Percentiles rank a stretch among this genome's conserved stretches.
These are phyloP conservation scores for Letharia columbiana DNA, from an alignment of 495 filamentous ascomycete genomes.

Conservation along the genomic window DNA sequence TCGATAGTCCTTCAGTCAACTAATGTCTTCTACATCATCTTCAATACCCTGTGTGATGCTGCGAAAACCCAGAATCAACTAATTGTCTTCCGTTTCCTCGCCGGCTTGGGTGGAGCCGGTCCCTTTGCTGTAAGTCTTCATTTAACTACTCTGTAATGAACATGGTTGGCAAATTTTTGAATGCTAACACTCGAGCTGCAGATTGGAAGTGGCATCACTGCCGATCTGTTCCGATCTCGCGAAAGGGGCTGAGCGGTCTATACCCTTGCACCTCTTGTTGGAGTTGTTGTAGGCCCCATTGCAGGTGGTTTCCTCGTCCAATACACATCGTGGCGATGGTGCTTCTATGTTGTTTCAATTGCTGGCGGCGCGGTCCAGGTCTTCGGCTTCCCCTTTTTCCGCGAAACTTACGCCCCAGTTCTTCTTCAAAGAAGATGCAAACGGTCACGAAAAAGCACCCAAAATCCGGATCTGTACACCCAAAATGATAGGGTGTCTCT, in stretches of 20 bases:
- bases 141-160: not conserved
- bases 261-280: constrained; percentile 44
- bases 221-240: constrained; percentile 12
- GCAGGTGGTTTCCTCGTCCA: constrained; percentile 39
- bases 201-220: constrained; percentile 12
- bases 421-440: constrained; percentile 42
- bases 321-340: constrained; percentile 40
- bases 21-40: constrained; percentile 33
- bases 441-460: constrained; percentile 36
- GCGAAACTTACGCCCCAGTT: constrained; percentile 41
- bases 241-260: constrained; percentile 42
- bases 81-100: constrained; percentile 31
- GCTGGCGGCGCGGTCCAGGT: constrained; percentile 32
- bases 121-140: constrained; percentile 14
- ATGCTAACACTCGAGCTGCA: not conserved
- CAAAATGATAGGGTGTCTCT: constrained; percentile 35
- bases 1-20: constrained; percentile 28
- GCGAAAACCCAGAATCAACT: constrained; percentile 28
- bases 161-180: not conserved
- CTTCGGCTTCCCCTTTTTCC: constrained; percentile 37
- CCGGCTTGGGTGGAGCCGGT: constrained; percentile 31
- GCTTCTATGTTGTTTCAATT: constrained; percentile 42
- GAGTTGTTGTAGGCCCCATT: constrained; percentile 35
- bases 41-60: constrained; percentile 33
- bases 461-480: constrained; percentile 32